These are phyloP conservation scores for Lantana camara DNA, from an alignment of 257 asterid genomes.

Conservation along the genomic window DNA sequence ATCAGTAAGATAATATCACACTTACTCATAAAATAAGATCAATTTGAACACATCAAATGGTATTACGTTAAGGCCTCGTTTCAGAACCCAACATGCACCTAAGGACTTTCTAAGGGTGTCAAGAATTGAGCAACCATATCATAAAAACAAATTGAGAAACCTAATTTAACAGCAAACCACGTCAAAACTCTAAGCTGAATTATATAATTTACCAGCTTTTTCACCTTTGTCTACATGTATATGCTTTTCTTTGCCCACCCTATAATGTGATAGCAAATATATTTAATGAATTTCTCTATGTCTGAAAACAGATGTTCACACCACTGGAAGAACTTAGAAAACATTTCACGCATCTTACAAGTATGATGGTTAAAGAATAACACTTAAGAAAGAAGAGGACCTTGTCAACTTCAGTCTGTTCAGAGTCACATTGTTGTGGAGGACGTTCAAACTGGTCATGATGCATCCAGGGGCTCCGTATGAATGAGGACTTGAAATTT, in stretches of 20 bases:
- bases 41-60: slow-evolving; percentile 5
- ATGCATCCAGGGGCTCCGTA: slow-evolving; percentile 54
- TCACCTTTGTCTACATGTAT: not conserved
- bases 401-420: slow-evolving; percentile 42
- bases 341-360: slow-evolving; percentile 1
- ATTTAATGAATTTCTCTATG: slow-evolving; percentile 4
- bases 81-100: slow-evolving; percentile 10
- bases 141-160: slow-evolving; percentile 1
- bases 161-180: not conserved
- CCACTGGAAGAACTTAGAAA: slow-evolving; percentile 8
- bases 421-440: slow-evolving; percentile 38
- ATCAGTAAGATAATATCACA: not conserved
- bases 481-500: slow-evolving; percentile 42
- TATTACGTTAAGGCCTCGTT: not conserved
- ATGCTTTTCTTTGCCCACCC: not conserved
- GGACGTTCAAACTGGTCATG: slow-evolving; percentile 28
- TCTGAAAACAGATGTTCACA: not conserved
- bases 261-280: not conserved
- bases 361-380: slow-evolving; percentile 15
- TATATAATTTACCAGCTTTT: not conserved
- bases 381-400: slow-evolving; percentile 34
- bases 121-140: not conserved
- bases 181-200: not conserved
- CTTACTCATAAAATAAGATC: not conserved
- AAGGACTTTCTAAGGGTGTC: slow-evolving; percentile 16